Conservation (phyloP, 2,329 filamentous ascomycete species). For the Venturia pyrina region DNA sequence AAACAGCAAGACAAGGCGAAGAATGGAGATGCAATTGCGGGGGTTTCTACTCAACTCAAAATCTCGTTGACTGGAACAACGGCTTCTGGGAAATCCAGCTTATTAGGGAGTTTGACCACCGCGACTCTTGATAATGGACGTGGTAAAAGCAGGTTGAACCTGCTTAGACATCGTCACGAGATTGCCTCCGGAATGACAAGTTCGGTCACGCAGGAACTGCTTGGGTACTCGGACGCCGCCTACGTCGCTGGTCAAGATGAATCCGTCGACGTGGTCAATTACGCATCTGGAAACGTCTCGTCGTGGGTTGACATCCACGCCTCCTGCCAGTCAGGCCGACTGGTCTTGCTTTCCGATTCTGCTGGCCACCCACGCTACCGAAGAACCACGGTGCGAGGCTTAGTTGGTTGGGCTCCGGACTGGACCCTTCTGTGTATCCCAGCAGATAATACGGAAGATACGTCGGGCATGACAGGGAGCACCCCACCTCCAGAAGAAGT, state of each 20-base stretch:
- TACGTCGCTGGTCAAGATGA: constrained; percentile 19
- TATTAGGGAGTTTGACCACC: constrained; percentile 80
- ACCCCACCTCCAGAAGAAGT: constrained; percentile 43
- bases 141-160: constrained; percentile 76
- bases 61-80: constrained; percentile 84
- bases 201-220: constrained; percentile 85
- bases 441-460: constrained; percentile 57
- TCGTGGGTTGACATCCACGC: constrained; percentile 94
- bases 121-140: constrained; percentile 84
- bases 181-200: constrained; percentile 86
- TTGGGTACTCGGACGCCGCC: constrained; percentile 56
- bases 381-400: constrained; percentile 74
- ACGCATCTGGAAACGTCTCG: constrained; percentile 73
- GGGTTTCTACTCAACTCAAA: constrained; percentile 55
- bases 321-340: constrained; percentile 57
- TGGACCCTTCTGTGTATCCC: constrained; percentile 86
- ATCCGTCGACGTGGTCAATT: constrained; percentile 57
- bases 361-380: constrained; percentile 84
- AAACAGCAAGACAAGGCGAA: neutral
- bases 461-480: constrained; percentile 30
- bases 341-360: constrained; percentile 86
- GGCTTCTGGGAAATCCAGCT: constrained; percentile 82
- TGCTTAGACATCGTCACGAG: constrained; percentile 89
- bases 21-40: constrained; percentile 8
- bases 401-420: constrained; percentile 94